Percentiles rank a stretch among this genome's conserved stretches.
Evolutionary conservation across 129 eudicot genomes (phyloP).

Genomic region (Rutidosis leptorrhynchoides): DNA sequence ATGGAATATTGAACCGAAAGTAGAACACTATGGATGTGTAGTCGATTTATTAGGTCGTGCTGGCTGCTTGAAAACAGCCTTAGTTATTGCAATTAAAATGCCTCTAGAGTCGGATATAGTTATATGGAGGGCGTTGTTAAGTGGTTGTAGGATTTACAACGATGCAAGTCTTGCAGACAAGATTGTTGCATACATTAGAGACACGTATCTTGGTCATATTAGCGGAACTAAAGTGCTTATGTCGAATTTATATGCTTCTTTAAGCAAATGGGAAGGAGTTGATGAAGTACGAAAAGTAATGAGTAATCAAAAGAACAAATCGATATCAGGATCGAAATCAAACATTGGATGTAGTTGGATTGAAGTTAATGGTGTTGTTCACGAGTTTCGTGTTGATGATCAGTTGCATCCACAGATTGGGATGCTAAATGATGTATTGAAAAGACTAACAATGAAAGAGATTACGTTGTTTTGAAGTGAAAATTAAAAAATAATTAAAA

Average conservation of each 20-base stretch:
- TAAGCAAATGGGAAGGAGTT: conserved; percentile 73
- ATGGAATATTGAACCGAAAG: conserved; percentile 57
- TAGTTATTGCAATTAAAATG: conserved; percentile 56
- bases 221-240: conserved; percentile 53
- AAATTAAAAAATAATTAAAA: conserved; percentile 12
- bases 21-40: conserved; percentile 83
- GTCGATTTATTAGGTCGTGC: conserved; percentile 81
- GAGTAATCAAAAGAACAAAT: conserved; percentile 36
- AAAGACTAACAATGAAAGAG: conserved; percentile 34
- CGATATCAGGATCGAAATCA: conserved; percentile 8
- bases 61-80: conserved; percentile 64
- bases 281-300: conserved; percentile 43
- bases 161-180: conserved; percentile 51
- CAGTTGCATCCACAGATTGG: conserved; percentile 48
- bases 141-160: conserved; percentile 70
- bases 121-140: conserved; percentile 80
- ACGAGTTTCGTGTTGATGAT: conserved; percentile 85
- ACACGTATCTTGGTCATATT: conserved; percentile 28
- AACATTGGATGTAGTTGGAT: conserved; percentile 85
- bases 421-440: conserved; percentile 45
- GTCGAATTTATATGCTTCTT: conserved; percentile 71
- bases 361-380: conserved; percentile 66
- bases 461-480: not conserved
- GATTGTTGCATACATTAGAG: conserved; percentile 41
- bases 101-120: conserved; percentile 56